Percentiles rank a stretch among this genome's conserved stretches.
These are phyloP conservation scores for Amanita polypyramis DNA, from an alignment of 768 basidiomycete species.

Conservation along the genomic window DNA sequence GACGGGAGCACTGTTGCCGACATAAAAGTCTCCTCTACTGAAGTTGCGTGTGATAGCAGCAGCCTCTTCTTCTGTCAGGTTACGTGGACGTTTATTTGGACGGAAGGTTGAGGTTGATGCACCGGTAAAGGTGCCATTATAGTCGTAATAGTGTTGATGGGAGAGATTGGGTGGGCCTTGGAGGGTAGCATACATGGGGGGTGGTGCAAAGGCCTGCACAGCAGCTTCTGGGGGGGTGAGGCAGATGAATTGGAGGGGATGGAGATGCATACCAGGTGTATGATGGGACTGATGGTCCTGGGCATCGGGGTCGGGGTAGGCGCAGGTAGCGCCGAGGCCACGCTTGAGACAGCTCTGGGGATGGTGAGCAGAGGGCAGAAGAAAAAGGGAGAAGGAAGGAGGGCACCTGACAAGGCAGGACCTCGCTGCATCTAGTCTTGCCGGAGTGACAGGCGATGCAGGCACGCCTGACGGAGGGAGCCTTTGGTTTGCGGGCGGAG, in stretches of 20 bases:
- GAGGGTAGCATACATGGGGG: conserved; percentile 39
- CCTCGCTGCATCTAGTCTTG: conserved; percentile 77
- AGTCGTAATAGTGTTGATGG: conserved; percentile 71
- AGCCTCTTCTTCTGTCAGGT: conserved; percentile 74
- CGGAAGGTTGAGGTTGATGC: conserved; percentile 71
- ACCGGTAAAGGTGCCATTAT: conserved; percentile 55
- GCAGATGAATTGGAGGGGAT: conserved; percentile 9
- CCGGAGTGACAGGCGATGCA: conserved; percentile 76
- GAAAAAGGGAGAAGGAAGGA: conserved; percentile 4
- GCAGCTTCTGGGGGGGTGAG: conserved; percentile 17
- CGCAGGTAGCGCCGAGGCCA: conserved; percentile 57
- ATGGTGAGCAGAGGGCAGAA: conserved; percentile 3
- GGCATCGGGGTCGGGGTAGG: conserved; percentile 72
- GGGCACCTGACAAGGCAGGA: conserved; percentile 67
- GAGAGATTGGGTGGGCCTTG: conserved; percentile 37
- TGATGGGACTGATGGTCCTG: conserved; percentile 34
- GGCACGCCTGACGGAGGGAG: conserved; percentile 71
- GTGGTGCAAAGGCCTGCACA: conserved; percentile 31
- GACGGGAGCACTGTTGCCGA: conserved; percentile 71
- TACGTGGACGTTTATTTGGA: conserved; percentile 70
- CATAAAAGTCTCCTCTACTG: conserved; percentile 72
- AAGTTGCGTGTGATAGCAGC: conserved; percentile 79
- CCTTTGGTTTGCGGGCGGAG: conserved; percentile 64
- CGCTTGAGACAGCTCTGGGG: conserved; percentile 72
- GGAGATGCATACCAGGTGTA: conserved; percentile 22